Evolutionary conservation across 495 filamentous ascomycete species (phyloP).

Genomic region (Acidomyces sp.): DNA sequence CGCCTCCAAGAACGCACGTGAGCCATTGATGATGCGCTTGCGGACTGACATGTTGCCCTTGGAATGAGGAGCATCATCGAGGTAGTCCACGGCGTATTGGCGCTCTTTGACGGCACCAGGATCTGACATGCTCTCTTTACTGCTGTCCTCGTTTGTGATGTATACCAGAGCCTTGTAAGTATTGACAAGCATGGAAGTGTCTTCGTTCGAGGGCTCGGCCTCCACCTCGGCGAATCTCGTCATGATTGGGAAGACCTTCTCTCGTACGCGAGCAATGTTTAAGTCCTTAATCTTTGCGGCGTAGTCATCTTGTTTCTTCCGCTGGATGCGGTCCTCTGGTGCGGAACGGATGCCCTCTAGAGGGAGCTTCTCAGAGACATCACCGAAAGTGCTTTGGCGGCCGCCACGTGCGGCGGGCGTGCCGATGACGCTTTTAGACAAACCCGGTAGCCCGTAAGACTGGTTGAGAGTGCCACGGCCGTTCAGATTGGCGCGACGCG

Average conservation of each 20-base stretch:
- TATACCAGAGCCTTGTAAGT: conserved; percentile 66
- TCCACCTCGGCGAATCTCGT: conserved; percentile 62
- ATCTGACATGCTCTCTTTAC: conserved; percentile 38
- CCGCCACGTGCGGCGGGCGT: conserved; percentile 43
- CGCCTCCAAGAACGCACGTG: conserved; percentile 60
- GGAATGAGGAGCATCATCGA: conserved; percentile 56
- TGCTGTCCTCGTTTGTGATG: conserved; percentile 54
- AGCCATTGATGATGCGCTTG: conserved; percentile 64
- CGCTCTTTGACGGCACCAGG: conserved; percentile 52
- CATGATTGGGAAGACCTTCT: conserved; percentile 52
- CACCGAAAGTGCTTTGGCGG: conserved; percentile 31
- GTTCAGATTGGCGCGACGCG: conserved; percentile 37
- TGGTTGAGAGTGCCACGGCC: conserved; percentile 24
- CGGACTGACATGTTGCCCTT: conserved; percentile 45
- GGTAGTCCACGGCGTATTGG: conserved; percentile 59
- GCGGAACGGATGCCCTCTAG: conserved; percentile 28
- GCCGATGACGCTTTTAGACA: conserved; percentile 76
- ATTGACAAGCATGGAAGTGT: conserved; percentile 51
- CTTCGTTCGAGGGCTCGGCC: conserved; percentile 49
- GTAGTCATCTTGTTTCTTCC: conserved; percentile 69
- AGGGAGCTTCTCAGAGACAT: conserved; percentile 19
- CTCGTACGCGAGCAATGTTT: conserved; percentile 56
- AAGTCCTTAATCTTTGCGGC: conserved; percentile 62
- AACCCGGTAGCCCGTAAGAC: conserved; percentile 52
- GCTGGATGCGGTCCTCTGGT: conserved; percentile 54